Evolutionary conservation across 2,329 filamentous ascomycete species (phyloP).

Genomic region (Talaromyces sp.): DNA sequence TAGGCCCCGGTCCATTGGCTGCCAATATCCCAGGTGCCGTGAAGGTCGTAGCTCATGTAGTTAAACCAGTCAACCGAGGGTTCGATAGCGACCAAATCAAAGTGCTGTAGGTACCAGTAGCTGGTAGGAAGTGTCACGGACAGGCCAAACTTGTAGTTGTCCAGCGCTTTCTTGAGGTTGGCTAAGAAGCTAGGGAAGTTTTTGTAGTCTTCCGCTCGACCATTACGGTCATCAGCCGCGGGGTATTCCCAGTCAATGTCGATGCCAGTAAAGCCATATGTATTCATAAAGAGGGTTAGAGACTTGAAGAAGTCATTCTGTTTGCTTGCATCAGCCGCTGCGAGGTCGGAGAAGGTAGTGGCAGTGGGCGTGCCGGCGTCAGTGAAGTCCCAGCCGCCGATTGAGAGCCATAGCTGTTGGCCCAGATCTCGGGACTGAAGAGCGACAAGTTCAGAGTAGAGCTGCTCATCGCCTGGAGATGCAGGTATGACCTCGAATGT

Average conservation of each 20-base stretch:
- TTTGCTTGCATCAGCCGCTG: not conserved
- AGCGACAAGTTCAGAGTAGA: constrained; percentile 28
- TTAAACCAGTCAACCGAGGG: constrained; percentile 12
- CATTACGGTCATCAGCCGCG: constrained; percentile 2
- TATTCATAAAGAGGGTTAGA: constrained; percentile 17
- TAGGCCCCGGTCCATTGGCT: constrained; percentile 21
- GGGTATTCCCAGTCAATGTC: constrained; percentile 9
- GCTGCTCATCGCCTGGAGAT: constrained; percentile 12
- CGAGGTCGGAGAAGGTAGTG: constrained; percentile 15
- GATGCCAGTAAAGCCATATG: constrained; percentile 23
- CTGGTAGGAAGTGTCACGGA: constrained; percentile 11
- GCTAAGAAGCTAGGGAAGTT: constrained; percentile 9
- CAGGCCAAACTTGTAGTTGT: constrained; percentile 6
- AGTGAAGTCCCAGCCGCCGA: constrained; percentile 19
- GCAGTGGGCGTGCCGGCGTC: not conserved
- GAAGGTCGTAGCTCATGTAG: constrained; percentile 16
- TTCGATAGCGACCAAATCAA: constrained; percentile 23
- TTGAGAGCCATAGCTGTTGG: constrained; percentile 19
- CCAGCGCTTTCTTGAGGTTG: not conserved
- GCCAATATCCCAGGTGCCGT: constrained; percentile 27
- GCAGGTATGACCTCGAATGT: constrained; percentile 27
- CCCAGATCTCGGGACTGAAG: constrained; percentile 28
- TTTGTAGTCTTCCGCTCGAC: not conserved
- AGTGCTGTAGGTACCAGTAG: constrained; percentile 23
- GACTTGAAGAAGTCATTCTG: not conserved